These are phyloP conservation scores for Exophiala sp. DNA, from an alignment of 2,329 filamentous ascomycete genomes.

Conservation along the genomic window DNA sequence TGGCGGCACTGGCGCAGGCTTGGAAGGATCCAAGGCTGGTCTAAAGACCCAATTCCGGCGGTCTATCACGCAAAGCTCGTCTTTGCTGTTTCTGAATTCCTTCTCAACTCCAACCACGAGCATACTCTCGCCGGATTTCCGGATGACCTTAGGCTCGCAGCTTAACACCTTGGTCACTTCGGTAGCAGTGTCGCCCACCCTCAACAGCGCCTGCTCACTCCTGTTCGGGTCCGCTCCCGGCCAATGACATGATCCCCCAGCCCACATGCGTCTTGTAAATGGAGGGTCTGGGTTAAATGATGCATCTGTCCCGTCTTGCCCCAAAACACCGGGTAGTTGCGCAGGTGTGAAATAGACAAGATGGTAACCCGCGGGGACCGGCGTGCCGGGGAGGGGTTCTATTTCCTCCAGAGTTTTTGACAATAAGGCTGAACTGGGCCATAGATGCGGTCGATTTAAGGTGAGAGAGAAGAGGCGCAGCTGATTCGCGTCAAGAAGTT, in stretches of 20 bases:
- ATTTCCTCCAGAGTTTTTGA: constrained; percentile 32
- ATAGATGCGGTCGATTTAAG: constrained; percentile 47
- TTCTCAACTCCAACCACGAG: constrained; percentile 61
- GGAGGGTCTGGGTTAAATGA: constrained; percentile 55
- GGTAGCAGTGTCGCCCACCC: constrained; percentile 51
- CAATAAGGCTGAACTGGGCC: constrained; percentile 37
- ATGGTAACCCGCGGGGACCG: constrained; percentile 56
- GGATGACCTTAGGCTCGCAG: constrained; percentile 51
- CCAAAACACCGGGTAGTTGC: constrained; percentile 51
- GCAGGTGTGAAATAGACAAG: constrained; percentile 59
- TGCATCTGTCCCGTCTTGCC: constrained; percentile 55
- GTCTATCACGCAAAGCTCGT: constrained; percentile 46
- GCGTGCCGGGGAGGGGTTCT: constrained; percentile 42
- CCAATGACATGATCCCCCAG: constrained; percentile 56
- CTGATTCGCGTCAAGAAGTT: constrained; percentile 57
- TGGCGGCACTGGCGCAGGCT: constrained; percentile 14
- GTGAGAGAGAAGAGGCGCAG: constrained; percentile 57
- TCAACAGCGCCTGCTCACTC: constrained; percentile 39
- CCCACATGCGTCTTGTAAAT: constrained; percentile 63
- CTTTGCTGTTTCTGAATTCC: constrained; percentile 48
- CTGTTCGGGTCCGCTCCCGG: constrained; percentile 26
- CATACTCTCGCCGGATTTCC: constrained; percentile 54
- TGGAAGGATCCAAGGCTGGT: constrained; percentile 32
- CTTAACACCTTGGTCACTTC: constrained; percentile 53
- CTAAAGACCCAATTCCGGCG: constrained; percentile 48